Conservation (phyloP, 2,329 filamentous ascomycete genomes). For the Claviceps citrina region DNA sequence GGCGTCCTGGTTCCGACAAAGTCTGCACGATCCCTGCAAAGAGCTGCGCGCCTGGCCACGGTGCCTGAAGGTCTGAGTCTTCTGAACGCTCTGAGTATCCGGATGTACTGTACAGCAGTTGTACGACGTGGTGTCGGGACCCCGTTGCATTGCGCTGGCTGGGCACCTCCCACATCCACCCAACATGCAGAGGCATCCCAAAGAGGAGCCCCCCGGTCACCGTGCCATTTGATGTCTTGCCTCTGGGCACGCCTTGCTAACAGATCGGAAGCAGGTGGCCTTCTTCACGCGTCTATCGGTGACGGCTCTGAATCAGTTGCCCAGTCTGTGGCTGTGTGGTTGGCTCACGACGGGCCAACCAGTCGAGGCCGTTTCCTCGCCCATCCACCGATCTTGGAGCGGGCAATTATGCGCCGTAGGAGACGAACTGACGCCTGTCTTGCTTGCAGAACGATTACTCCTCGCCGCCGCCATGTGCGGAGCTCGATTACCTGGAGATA, state of each 20-base stretch:
- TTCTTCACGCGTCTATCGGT: constrained; percentile 5
- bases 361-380: constrained; percentile 2
- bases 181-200: constrained; percentile 9
- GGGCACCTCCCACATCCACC: constrained; percentile 8
- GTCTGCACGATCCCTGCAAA: constrained; percentile 9
- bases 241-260: constrained; percentile 4
- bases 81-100: constrained; percentile 9
- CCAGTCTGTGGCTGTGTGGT: constrained; percentile 4
- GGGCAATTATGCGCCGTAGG: constrained; percentile 5
- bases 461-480: constrained; percentile 29
- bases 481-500: constrained; percentile 40
- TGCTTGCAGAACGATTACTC: constrained; percentile 35
- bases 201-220: constrained; percentile 7
- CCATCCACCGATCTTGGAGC: not conserved
- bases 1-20: constrained; percentile 14
- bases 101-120: constrained; percentile 12
- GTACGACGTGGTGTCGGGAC: constrained; percentile 9
- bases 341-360: constrained; percentile 3
- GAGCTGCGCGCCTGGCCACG: constrained; percentile 8
- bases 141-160: constrained; percentile 7
- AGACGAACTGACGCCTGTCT: constrained; percentile 12
- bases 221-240: constrained; percentile 9
- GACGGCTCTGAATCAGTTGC: constrained; percentile 6
- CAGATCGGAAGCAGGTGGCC: constrained; percentile 6
- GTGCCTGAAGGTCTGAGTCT: constrained; percentile 7